A percentile compares a stretch with the other conserved stretches of the same genome.
phyloP scores from a whole-genome alignment of 2,329 filamentous ascomycete species.

The Diatrype stigma region DNA sequence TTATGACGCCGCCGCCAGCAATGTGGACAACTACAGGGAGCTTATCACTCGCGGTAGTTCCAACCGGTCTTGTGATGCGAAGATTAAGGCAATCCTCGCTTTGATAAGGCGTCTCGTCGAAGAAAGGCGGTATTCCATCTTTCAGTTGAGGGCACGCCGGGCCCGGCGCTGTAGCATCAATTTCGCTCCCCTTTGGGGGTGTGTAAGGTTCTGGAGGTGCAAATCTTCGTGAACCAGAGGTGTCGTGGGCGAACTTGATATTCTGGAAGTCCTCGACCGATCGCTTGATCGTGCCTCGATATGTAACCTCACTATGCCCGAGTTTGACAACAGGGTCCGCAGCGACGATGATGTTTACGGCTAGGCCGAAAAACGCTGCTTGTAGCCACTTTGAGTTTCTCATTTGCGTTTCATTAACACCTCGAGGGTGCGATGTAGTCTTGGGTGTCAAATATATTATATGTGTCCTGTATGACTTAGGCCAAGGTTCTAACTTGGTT shows the following conservation, averaged over 20 bases:
- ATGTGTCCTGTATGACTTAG: too few species aligned
- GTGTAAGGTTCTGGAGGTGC: constrained; percentile 22
- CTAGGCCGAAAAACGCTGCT: not conserved
- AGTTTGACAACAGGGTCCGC: constrained; percentile 7
- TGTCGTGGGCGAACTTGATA: constrained; percentile 24
- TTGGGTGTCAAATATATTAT: too few species aligned
- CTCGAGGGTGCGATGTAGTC: too few species aligned
- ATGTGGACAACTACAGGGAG: constrained; percentile 25
- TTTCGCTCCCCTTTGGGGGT: constrained; percentile 13
- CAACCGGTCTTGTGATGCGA: constrained; percentile 20
- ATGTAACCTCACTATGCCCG: constrained; percentile 7
- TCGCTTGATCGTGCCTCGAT: constrained; percentile 7
- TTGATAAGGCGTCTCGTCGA: constrained; percentile 15
- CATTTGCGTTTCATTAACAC: too few species aligned
- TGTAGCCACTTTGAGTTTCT: not conserved
- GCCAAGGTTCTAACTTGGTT: too few species aligned
- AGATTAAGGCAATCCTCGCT: constrained; percentile 26
- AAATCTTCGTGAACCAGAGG: constrained; percentile 21
- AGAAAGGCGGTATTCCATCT: constrained; percentile 19
- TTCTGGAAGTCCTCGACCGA: constrained; percentile 23
- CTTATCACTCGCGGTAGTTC: constrained; percentile 9
- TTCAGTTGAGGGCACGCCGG: constrained; percentile 24
- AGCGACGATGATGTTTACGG: not conserved
- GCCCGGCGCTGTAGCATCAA: constrained; percentile 19
- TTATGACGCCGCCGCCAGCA: constrained; percentile 22